Evolutionary conservation across 1,284 basidiomycete species (phyloP).

Genomic region (Marasmius fiardii): DNA sequence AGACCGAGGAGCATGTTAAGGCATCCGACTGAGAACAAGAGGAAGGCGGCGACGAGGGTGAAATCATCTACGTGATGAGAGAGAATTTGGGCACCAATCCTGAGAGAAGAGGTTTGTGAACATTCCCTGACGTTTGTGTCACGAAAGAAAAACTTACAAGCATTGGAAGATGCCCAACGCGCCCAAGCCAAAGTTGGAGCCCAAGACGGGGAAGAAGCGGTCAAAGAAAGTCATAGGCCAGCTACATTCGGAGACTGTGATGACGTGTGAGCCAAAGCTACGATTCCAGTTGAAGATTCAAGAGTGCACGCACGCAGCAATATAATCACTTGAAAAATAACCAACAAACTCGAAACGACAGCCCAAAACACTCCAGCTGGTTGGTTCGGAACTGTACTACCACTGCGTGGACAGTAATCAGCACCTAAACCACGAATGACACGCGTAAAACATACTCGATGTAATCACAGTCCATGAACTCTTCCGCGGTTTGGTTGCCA

Average conservation of each 20-base stretch:
- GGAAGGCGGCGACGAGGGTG: slow-evolving; percentile 80
- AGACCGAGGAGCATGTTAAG: slow-evolving; percentile 79
- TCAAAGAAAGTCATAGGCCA: slow-evolving; percentile 75
- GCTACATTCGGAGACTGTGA: slow-evolving; percentile 42
- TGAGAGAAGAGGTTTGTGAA: slow-evolving; percentile 18
- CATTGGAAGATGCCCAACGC: slow-evolving; percentile 81
- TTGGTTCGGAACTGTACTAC: slow-evolving; percentile 82
- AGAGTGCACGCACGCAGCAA: slow-evolving; percentile 55
- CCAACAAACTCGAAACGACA: slow-evolving; percentile 77
- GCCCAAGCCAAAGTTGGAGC: slow-evolving; percentile 76
- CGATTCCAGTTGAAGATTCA: not conserved
- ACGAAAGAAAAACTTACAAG: slow-evolving; percentile 44
- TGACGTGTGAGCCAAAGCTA: not conserved
- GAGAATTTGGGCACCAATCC: slow-evolving; percentile 76
- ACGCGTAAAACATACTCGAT: slow-evolving; percentile 52
- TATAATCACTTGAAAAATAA: slow-evolving; percentile 73
- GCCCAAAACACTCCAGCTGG: slow-evolving; percentile 86
- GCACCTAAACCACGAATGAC: not conserved
- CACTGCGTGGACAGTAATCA: slow-evolving; percentile 32
- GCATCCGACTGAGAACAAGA: slow-evolving; percentile 83
- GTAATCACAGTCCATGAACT: slow-evolving; percentile 62
- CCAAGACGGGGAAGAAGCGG: slow-evolving; percentile 84
- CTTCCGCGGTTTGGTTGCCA: slow-evolving; percentile 22
- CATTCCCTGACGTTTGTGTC: not conserved
- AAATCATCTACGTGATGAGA: slow-evolving; percentile 79